phyloP scores from a whole-genome alignment of 2,329 filamentous ascomycete genomes.

The Verruconis gallopava region DNA sequence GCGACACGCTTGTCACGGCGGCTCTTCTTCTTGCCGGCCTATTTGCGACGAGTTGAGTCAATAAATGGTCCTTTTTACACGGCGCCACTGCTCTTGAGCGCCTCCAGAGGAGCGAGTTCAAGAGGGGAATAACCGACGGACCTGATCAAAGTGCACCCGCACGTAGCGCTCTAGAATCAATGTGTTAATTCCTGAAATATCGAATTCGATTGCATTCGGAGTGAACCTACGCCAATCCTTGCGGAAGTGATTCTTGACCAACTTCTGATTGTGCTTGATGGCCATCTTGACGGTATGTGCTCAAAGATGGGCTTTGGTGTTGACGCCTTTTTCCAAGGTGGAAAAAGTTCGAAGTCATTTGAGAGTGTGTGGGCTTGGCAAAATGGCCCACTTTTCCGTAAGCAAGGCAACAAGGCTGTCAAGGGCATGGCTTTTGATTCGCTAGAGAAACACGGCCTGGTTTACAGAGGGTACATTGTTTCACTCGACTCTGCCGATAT shows the following conservation, averaged over 20 bases:
- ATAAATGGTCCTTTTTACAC: conserved; percentile 16
- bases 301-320: conserved; percentile 20
- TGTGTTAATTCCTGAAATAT: too few relatives aligned
- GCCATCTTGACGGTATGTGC: conserved; percentile 36
- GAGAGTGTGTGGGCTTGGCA: background rate
- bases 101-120: conserved; percentile 24
- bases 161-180: conserved; percentile 89
- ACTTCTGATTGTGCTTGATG: conserved; percentile 99
- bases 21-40: conserved; percentile 94
- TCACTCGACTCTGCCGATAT: too few relatives aligned
- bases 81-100: conserved; percentile 40
- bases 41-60: conserved; percentile 23
- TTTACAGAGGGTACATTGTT: background rate
- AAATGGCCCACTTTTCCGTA: background rate
- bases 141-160: conserved; percentile 99
- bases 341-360: background rate
- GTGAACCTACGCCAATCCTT: conserved; percentile 89
- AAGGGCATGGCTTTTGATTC: too few relatives aligned
- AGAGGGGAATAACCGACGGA: conserved; percentile 40
- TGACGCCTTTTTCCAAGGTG: background rate
- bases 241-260: conserved; percentile 97
- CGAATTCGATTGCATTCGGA: too few relatives aligned
- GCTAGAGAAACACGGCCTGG: background rate
- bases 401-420: background rate
- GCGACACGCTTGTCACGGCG: conserved; percentile 81